Conservation (phyloP, 352 stramenopile genomes). For the Phytophthora melonis region DNA sequence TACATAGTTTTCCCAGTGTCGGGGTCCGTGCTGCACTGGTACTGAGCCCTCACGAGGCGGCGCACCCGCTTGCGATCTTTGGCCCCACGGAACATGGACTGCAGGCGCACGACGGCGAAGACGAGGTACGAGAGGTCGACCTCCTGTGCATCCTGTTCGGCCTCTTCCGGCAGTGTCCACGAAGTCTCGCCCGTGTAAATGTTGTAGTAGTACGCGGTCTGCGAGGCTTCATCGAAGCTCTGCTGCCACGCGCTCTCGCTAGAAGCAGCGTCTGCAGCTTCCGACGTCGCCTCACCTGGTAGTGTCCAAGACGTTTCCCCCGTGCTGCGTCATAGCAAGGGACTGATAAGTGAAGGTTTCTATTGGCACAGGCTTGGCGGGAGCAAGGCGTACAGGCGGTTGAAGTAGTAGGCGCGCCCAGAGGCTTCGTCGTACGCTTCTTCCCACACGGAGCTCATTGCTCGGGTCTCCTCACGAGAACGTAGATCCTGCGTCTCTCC, state of each 20-base stretch:
- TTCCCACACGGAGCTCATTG: slow-evolving; percentile 49
- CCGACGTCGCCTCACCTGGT: slow-evolving; percentile 36
- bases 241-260: slow-evolving; percentile 54
- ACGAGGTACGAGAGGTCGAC: slow-evolving; percentile 53
- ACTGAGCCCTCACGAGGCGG: slow-evolving; percentile 45
- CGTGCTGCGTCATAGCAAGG: slow-evolving; percentile 42
- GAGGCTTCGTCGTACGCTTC: slow-evolving; percentile 60
- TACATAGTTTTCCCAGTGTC: slow-evolving; percentile 54
- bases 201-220: slow-evolving; percentile 80
- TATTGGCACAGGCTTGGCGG: background rate
- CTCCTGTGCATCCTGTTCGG: slow-evolving; percentile 15
- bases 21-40: slow-evolving; percentile 48
- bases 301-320: slow-evolving; percentile 66
- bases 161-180: slow-evolving; percentile 59
- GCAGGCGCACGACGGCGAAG: slow-evolving; percentile 59
- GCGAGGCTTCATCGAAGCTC: slow-evolving; percentile 73
- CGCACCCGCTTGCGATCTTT: slow-evolving; percentile 43
- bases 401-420: slow-evolving; percentile 64
- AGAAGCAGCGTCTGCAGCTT: slow-evolving; percentile 11
- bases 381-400: slow-evolving; percentile 45
- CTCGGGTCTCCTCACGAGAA: background rate
- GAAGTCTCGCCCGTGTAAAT: slow-evolving; percentile 69
- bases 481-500: slow-evolving; percentile 19
- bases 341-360: background rate
- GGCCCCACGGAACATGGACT: slow-evolving; percentile 54